Evolutionary conservation across 192 early-diverging fungal genomes (phyloP), one percentile per base, ranked within the genome.

Genomic region (Mortierella claussenii): DNA sequence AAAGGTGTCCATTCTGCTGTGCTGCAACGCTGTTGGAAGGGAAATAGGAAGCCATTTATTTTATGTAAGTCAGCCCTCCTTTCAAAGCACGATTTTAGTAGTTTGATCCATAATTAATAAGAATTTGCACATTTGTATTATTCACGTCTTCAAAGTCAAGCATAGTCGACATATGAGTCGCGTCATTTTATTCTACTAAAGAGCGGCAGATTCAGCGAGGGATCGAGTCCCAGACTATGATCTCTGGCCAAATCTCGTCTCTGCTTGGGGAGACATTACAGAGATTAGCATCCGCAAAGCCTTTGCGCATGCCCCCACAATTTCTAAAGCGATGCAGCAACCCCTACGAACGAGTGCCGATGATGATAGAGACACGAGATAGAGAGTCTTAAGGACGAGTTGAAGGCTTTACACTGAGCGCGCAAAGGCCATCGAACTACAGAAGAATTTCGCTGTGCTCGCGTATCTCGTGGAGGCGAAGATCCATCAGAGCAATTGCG

Each of bases 71-170:
- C n/a, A n/a, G n/a, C n/a, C n/a, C n/a, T n/a, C n/a, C n/a, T n/a
- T n/a, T n/a, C n/a, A n/a, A n/a, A n/a, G n/a, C n/a, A n/a, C n/a
- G n/a, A n/a, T n/a, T n/a, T n/a, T n/a, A n/a, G n/a, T n/a, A n/a
- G n/a, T n/a, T n/a, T n/a, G n/a, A n/a, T n/a, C n/a, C n/a, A n/a
- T n/a, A n/a, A n/a, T n/a, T n/a, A n/a, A n/a, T n/a, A n/a, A n/a
- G n/a, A n/a, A n/a, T n/a, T n/a, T n/a, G n/a, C n/a, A n/a, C n/a
- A n/a, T n/a, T n/a, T n/a, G 55, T 18, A 57, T 57, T 23, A 57
- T 57, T 30, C 36, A n/a, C 6, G n/a, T 40, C 5, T 57, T 57
- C 23, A 57, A 57, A 20, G 55, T 57, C 10, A 54, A 53, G n/a
- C n/a, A n/a, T n/a, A n/a, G n/a, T n/a, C n/a, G n/a, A n/a, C n/a